These are phyloP conservation scores for Aspergillus affinis DNA, from an alignment of 495 filamentous ascomycete species.

Conservation along the genomic window DNA sequence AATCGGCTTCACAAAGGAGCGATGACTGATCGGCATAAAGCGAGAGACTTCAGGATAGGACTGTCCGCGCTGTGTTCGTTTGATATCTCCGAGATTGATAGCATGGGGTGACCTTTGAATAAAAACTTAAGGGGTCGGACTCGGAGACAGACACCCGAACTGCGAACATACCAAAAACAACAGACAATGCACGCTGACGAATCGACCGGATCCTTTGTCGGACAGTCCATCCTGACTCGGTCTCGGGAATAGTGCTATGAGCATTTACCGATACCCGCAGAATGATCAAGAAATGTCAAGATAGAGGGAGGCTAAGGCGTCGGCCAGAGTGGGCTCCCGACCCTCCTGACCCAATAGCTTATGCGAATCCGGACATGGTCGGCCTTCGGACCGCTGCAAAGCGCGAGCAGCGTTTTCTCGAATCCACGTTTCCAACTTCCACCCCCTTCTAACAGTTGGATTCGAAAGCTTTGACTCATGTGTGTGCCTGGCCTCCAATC, in stretches of 20 bases:
- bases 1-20: not conserved
- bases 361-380: not conserved
- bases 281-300: conserved; percentile 1
- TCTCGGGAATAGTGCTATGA: not conserved
- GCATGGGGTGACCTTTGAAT: not conserved
- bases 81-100: not conserved
- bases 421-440: not conserved
- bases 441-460: not conserved
- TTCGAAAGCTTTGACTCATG: not conserved
- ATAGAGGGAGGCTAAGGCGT: conserved; percentile 1
- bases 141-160: not conserved
- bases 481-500: not conserved
- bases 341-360: conserved; percentile 1
- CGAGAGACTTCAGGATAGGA: not conserved
- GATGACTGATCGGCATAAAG: not conserved
- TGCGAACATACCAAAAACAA: not conserved
- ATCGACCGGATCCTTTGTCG: not conserved
- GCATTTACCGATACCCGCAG: conserved; percentile 2
- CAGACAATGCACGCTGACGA: not conserved
- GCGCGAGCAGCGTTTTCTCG: not conserved
- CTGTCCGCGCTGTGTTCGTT: not conserved
- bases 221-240: not conserved
- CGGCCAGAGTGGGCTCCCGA: conserved; percentile 8
- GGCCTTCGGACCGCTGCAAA: conserved; percentile 3
- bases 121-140: not conserved